phyloP scores from a whole-genome alignment of 495 filamentous ascomycete species.

The Amorphotheca resinae region DNA sequence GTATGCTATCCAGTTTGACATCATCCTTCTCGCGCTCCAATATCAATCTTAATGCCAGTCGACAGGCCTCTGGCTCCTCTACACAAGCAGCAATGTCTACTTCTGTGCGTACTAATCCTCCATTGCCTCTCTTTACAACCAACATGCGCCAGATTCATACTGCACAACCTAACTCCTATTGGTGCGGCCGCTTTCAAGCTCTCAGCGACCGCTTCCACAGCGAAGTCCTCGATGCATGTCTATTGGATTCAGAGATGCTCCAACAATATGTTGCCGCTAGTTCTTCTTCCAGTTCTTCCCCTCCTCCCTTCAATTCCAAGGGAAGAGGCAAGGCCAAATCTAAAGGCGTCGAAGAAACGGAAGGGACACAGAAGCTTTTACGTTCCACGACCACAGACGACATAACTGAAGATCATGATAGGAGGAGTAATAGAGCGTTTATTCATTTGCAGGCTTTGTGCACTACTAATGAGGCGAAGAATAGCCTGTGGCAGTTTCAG shows the following conservation, averaged over 20 bases:
- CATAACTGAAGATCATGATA: slow-evolving; percentile 28
- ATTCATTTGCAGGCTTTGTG: slow-evolving; percentile 34
- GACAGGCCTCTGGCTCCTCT: not conserved
- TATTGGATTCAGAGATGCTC: not conserved
- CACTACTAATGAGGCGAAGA: slow-evolving; percentile 33
- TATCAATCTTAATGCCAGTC: slow-evolving; percentile 5
- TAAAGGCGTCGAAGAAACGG: not conserved
- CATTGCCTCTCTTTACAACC: not conserved
- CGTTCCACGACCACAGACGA: too few relatives aligned
- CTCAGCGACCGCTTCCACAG: not conserved
- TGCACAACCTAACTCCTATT: not conserved
- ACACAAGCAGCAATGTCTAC: not conserved
- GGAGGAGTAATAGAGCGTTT: slow-evolving; percentile 35
- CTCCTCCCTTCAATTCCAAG: not conserved
- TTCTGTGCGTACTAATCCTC: not conserved
- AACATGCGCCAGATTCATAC: not conserved
- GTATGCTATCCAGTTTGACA: slow-evolving; percentile 27
- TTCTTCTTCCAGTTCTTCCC: not conserved
- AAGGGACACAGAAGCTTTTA: not conserved
- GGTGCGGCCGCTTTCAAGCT: not conserved
- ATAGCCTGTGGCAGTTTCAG: slow-evolving; percentile 35
- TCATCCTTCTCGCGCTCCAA: slow-evolving; percentile 27
- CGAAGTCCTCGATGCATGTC: not conserved
- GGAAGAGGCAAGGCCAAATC: not conserved
- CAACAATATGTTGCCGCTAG: not conserved